phyloP scores from a whole-genome alignment of 192 early-diverging fungal species.

The Dimargaris cristalligena region DNA sequence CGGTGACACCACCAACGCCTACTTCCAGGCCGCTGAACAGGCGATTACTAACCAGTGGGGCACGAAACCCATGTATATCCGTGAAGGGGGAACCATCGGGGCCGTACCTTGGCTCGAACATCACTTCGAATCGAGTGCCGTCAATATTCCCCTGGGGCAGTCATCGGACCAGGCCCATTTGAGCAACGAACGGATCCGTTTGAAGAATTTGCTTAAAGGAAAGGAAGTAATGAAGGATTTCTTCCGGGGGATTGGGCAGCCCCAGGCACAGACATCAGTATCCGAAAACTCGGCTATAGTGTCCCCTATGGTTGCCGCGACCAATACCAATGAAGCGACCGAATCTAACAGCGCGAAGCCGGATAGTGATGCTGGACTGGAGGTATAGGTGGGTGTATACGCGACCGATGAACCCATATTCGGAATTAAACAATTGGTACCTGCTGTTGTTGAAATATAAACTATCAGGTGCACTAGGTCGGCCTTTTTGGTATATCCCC shows the following conservation, averaged over 20 bases:
- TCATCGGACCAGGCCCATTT: constrained; percentile 65
- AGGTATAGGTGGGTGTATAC: no score
- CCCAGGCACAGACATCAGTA: no score
- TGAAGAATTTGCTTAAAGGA: constrained; percentile 48
- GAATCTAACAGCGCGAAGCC: no score
- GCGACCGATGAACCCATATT: no score
- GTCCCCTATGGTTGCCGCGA: no score
- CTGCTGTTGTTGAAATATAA: no score
- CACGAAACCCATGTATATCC: constrained; percentile 46
- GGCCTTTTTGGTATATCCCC: no score
- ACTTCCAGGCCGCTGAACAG: constrained; percentile 47
- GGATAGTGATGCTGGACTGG: no score
- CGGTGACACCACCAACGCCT: constrained; percentile 42
- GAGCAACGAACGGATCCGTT: constrained; percentile 55
- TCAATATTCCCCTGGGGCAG: constrained; percentile 67
- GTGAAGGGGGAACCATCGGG: constrained; percentile 64
- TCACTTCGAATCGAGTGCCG: constrained; percentile 40
- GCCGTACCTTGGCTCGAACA: constrained; percentile 57
- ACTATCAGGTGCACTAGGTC: no score
- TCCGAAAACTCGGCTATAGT: no score
- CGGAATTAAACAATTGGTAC: no score
- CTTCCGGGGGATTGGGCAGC: constrained; percentile 11
- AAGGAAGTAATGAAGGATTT: constrained; percentile 42
- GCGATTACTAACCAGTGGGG: constrained; percentile 35
- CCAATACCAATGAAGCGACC: no score